Evolutionary conservation across 805 yeast genomes (phyloP), one percentile per base, ranked within the genome.

Genomic region (Lipomyces kockii): DNA sequence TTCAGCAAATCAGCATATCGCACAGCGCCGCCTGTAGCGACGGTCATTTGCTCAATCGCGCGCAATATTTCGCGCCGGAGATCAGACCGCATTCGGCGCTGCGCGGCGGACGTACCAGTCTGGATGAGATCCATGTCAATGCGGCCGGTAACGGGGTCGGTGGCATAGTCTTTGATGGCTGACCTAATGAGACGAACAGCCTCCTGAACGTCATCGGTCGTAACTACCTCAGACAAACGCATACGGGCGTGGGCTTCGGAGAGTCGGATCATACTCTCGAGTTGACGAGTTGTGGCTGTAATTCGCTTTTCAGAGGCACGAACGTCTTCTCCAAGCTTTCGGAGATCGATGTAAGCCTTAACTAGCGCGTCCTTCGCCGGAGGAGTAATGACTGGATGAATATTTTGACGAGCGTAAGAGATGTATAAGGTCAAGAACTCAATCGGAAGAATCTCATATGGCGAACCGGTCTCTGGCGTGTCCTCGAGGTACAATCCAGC

Each of bases 191-290:
- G 83, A 72, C 99, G 85, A 2, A 93, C 98, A 0, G 98, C 97
- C 77, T 95, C 99, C 68, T 84, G 83, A 5, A 95, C 99, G 78
- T 95, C 99, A 35, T 83, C 83, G 32, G 90, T 82, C 63, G 88
- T 89, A 4, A 95, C 99, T 0, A 74, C 76, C 1, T 83, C 80
- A 0, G 94, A 85, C 37, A 95, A 82, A 74, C 97, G 87, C 97
- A 95, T 91, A 80, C 92, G 93, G 1, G 99, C 99, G 77, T 95
- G 98, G 0, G 98, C 99, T 80, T 95, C 99, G 0, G 97, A 80
- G 61, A 95, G 83, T 76, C 99, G 87, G 72, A 94, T 93, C 97
- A 95, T 91, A 62, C 96, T 89, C 79, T 95, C 99, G 65, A 95
- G 83, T 78, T 95, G 99, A 80, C 99, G 86, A 1, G 99, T 94